Base-by-base conservation (phyloP, 805 yeast genomes). In the Candida hungchunana region DNA sequence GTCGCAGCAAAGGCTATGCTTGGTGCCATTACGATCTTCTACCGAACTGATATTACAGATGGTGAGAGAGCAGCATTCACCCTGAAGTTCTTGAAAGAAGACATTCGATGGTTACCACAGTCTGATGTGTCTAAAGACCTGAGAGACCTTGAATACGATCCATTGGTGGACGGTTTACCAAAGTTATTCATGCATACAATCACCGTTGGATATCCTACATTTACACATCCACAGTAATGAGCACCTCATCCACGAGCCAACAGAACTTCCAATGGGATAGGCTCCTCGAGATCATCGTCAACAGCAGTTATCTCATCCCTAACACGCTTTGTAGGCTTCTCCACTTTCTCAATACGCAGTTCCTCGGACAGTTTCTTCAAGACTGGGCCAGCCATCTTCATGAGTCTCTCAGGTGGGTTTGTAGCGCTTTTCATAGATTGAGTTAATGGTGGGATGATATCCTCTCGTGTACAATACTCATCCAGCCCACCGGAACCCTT, bases 1-100 rank as follows among this genome's bases (percentile, higher is more conserved):
- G 14, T 63, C 4, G 65, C 61, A 15, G 59, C 62, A 1, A 47
- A 51, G 29, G 50, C 63, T 2, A 65, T 64, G 66, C 34, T 64
- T 9, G 53, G 58, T 4, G 67, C 68, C 1, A 53, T 63, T 6
- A 37, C 50, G 0, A 47, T 63, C 1, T 62, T 50, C 36, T 32
- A 33, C 18, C 24, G 35, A 11, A 17, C 15, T 8, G 31, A 24
- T 12, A 28, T 31, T 12, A 26, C 42, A 5, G 28, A 24, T 16
- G 15, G n/a, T 11, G 39, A 39, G 18, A 37, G 42, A 26, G 24
- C 40, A 3, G 27, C 25, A 1, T 32, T 32, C 13, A 29, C 29
- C 4, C 37, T 39, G 12, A 40, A 32, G 28, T 43, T 32, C 18
- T 29, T 40, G 4, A 31, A 36, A 15, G 46, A 47, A n/a, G 39